Evolutionary conservation across 2,329 filamentous ascomycete genomes (phyloP), one percentile per base, ranked within the genome.

Genomic region (Tolypocladium capitatum): DNA sequence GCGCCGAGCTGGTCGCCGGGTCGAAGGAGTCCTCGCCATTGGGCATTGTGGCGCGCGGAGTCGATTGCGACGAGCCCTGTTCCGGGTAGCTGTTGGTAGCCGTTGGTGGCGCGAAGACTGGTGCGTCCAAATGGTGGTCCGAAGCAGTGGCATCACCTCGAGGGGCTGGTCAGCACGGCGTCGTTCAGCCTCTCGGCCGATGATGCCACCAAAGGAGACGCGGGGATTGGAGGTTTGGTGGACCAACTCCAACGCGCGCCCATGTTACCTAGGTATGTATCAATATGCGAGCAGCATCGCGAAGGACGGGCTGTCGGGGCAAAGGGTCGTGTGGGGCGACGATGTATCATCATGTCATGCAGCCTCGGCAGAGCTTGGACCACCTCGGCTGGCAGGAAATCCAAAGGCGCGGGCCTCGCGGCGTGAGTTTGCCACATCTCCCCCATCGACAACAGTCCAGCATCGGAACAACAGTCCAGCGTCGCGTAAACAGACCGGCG

Each of bases 1-100:
- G 84, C 46, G 84, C 81, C 43, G 79, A 79, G 52, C 54, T 60
- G 52, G 44, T 59, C 43, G 52, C 50, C 41, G 61, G 47, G 50
- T 64, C 64, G 47, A 56, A 47, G 13, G 55, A 34, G 46, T 63
- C 57, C 48, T 61, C 58, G 48, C 58, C 48, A 45, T 57, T 55
- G 41, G 62, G 53, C 63, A 67, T 67, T 49, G 42, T 51, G 53
- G 36, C 14, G 16, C 21, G 24, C 24, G 16, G 24, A 35, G 36
- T 21, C 11, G 30, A 20, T 5, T 21, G 28, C 14, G 18, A 18
- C 36, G 21, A 27, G 36, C n/a, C n/a, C 20, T 27, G 21, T 5
- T 14, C 18, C 2, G 21, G 21, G 20, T 9, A 10, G 20, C 35
- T 5, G 38, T 13, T 11, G 24, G 13, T n/a, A 24, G n/a, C n/a